phyloP scores from a whole-genome alignment of 306 rosid species.

The Prunus dulcis region DNA sequence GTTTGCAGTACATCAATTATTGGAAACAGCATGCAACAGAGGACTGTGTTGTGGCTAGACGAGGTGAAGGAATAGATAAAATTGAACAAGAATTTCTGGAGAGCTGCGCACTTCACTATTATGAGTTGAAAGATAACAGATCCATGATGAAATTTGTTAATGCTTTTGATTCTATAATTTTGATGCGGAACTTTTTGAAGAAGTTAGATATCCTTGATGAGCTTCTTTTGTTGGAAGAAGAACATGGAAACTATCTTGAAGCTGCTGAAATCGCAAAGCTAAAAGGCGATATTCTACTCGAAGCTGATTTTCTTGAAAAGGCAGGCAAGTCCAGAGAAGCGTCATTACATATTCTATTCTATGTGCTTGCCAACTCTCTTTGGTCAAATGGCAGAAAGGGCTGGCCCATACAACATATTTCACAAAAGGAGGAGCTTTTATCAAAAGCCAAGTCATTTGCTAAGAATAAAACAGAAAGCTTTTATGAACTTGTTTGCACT shows the following conservation, averaged over 20 bases:
- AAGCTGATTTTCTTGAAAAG: slow-evolving; percentile 53
- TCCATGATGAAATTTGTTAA: slow-evolving; percentile 72
- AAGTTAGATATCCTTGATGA: slow-evolving; percentile 45
- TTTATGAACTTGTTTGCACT: slow-evolving; percentile 33
- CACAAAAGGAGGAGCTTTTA: slow-evolving; percentile 44
- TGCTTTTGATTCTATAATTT: slow-evolving; percentile 52
- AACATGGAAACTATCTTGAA: slow-evolving; percentile 53
- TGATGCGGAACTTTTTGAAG: slow-evolving; percentile 54
- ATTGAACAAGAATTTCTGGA: slow-evolving; percentile 58
- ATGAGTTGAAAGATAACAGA: slow-evolving; percentile 35
- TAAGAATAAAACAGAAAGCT: slow-evolving; percentile 25
- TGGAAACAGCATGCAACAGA: slow-evolving; percentile 51
- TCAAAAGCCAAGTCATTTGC: slow-evolving; percentile 50
- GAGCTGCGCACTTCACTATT: slow-evolving; percentile 56
- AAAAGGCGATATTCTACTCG: slow-evolving; percentile 42
- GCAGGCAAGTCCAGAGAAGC: slow-evolving; percentile 52
- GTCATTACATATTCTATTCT: slow-evolving; percentile 33
- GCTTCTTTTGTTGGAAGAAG: slow-evolving; percentile 65
- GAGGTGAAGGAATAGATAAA: slow-evolving; percentile 24
- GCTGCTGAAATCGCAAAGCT: slow-evolving; percentile 55
- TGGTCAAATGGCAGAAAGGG: slow-evolving; percentile 65
- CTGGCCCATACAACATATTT: slow-evolving; percentile 61
- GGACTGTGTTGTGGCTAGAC: slow-evolving; percentile 16
- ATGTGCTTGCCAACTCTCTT: slow-evolving; percentile 54
- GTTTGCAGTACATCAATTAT: slow-evolving; percentile 45